These are phyloP conservation scores for Fistulifera pelliculosa DNA, from an alignment of 108 stramenopile genomes.

Conservation along the genomic window DNA sequence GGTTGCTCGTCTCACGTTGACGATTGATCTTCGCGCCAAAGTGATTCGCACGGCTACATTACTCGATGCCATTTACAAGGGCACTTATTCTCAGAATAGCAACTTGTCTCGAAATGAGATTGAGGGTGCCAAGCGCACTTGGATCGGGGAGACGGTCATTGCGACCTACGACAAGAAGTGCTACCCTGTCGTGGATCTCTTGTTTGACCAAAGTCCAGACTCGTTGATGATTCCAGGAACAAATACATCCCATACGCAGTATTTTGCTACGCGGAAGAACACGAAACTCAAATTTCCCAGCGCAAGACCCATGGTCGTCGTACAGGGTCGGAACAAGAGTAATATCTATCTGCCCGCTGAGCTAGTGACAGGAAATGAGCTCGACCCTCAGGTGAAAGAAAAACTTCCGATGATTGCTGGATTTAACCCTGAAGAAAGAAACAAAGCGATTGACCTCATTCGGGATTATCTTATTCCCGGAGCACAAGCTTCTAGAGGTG, in stretches of 20 bases:
- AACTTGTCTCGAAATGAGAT: constrained; percentile 11
- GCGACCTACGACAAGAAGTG: constrained; percentile 47
- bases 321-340: constrained; percentile 28
- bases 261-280: constrained; percentile 31
- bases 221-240: constrained; percentile 14
- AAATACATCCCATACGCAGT: constrained; percentile 42
- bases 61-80: constrained; percentile 24
- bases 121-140: constrained; percentile 17
- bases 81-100: constrained; percentile 11
- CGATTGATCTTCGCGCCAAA: constrained; percentile 55
- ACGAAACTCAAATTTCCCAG: constrained; percentile 36
- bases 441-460: constrained; percentile 47
- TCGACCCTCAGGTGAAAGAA: constrained; percentile 34
- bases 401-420: constrained; percentile 59
- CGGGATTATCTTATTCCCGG: constrained; percentile 38
- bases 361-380: constrained; percentile 47
- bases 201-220: constrained; percentile 34
- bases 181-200: constrained; percentile 32
- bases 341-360: constrained; percentile 53
- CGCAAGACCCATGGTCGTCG: constrained; percentile 45
- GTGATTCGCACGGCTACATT: constrained; percentile 34
- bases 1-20: constrained; percentile 26
- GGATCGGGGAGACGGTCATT: constrained; percentile 49
- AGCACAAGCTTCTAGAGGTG: constrained; percentile 37
- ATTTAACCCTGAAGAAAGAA: constrained; percentile 31